phyloP scores from a whole-genome alignment of 768 basidiomycete genomes.

The Termitomyces eurrhizus region DNA sequence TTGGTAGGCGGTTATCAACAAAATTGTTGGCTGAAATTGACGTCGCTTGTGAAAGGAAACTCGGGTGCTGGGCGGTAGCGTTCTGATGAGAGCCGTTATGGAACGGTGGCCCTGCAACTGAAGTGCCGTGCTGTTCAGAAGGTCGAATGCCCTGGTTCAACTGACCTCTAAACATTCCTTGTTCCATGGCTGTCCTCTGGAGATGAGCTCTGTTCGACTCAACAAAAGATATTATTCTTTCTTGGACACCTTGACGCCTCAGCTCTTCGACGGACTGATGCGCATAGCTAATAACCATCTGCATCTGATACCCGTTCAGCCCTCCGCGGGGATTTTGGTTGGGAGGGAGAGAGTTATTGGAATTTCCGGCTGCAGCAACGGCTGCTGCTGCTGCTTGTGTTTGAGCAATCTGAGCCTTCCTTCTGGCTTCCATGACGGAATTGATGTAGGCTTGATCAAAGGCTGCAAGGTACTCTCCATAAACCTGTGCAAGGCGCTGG shows the following conservation, averaged over 20 bases:
- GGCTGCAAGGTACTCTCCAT: slow-evolving; percentile 49
- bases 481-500: slow-evolving; percentile 54
- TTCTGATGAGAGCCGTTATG: slow-evolving; percentile 7
- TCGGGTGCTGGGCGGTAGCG: slow-evolving; percentile 3
- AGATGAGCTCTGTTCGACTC: slow-evolving; percentile 50
- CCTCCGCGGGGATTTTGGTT: slow-evolving; percentile 6
- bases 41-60: slow-evolving; percentile 5
- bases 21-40: slow-evolving; percentile 14
- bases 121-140: slow-evolving; percentile 6
- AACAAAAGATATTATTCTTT: slow-evolving; percentile 50
- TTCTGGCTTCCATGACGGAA: slow-evolving; percentile 33
- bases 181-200: slow-evolving; percentile 36
- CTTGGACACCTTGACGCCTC: slow-evolving; percentile 44
- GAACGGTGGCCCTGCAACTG: slow-evolving; percentile 6
- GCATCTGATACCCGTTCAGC: slow-evolving; percentile 33
- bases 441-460: slow-evolving; percentile 56
- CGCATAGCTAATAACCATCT: slow-evolving; percentile 45
- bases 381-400: slow-evolving; percentile 3
- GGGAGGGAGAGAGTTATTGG: not conserved
- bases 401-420: slow-evolving; percentile 17
- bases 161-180: slow-evolving; percentile 30
- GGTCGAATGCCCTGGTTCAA: slow-evolving; percentile 20
- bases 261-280: slow-evolving; percentile 46
- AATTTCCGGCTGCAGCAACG: slow-evolving; percentile 1
- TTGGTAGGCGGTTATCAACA: slow-evolving; percentile 17